Evolutionary conservation across 1,284 basidiomycete species (phyloP), one percentile per base, ranked within the genome.

Genomic region (Coriolopsis trogii): DNA sequence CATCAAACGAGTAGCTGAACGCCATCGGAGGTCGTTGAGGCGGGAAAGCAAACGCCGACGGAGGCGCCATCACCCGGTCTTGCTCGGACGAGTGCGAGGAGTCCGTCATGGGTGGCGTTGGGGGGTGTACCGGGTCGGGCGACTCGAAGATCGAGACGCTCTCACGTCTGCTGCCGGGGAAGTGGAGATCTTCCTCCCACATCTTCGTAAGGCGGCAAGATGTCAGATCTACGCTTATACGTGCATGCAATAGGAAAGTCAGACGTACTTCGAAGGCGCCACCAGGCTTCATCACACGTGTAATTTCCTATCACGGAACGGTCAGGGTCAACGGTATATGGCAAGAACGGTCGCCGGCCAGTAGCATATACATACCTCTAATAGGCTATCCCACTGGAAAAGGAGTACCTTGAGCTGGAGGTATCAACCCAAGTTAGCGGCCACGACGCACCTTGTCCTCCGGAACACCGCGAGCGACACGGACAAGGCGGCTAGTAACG

Each of bases 111-210:
- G 57, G 57, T 13, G 57, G 57, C 12, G 57, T 59, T 6, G 53
- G 57, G 5, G 53, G 57, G 20, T 33, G 53, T 18, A 21, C 47
- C 41, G 48, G 51, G 21, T 50, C 53, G 37, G 51, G 51, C 20
- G 57, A 25, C 6, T 59, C 53, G 45, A 55, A 44, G 41, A 55
- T 28, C 26, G 51, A 28, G 20, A 47, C 51, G 41, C 40, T 31
- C 41, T 59, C 57, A 40, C 37, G 41, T 6, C 43, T 43, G 24
- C 26, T 46, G 12, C 86, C 85, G 2, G 86, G 86, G 61, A 87
- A 87, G 60, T 79, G 82, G 10, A 89, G 66, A 56, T 89, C 85
- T 65, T 87, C 85, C 65, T 89, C 86, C 41, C 86, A 71, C 67
- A 87, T 76, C 82, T 87, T 36, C 13, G 20, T 18, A n/a, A n/a